A percentile compares a stretch with the other conserved stretches of the same genome.
phyloP scores from a whole-genome alignment of 2,329 filamentous ascomycete species.

The Clarireedia homoeocarpa region DNA sequence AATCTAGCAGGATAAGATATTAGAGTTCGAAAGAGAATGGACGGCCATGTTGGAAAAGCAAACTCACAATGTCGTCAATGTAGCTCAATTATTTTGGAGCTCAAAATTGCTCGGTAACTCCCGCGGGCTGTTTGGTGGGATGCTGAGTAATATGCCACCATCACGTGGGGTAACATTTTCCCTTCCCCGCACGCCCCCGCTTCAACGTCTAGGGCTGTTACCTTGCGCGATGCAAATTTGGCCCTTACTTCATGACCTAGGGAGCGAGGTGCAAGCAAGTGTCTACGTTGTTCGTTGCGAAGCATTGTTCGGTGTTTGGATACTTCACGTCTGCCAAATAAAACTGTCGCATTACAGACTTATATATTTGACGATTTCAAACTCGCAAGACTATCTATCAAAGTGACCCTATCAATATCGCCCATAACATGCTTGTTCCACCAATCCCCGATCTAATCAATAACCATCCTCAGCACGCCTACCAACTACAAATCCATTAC shows the following conservation, averaged over 20 bases:
- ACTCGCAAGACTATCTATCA: background rate
- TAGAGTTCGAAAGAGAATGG: background rate
- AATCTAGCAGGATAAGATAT: background rate
- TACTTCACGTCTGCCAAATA: no score
- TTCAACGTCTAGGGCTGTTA: no score
- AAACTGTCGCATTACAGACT: no score
- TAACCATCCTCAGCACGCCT: background rate
- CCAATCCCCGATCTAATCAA: background rate
- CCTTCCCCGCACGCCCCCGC: no score
- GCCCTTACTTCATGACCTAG: no score
- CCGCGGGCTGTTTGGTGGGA: background rate
- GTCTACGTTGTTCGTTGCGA: no score
- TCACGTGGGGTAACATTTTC: no score
- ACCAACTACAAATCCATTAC: background rate
- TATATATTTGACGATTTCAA: no score
- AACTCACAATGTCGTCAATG: background rate
- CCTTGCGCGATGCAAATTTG: no score
- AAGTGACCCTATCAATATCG: background rate
- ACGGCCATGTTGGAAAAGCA: no score
- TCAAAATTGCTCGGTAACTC: constrained; percentile 9
- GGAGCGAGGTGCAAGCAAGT: no score
- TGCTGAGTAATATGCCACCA: background rate
- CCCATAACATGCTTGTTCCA: background rate
- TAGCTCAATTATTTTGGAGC: background rate
- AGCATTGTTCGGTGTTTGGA: no score